Base-by-base conservation (phyloP, 2,329 filamentous ascomycete genomes). In the Parastagonospora nodorum region DNA sequence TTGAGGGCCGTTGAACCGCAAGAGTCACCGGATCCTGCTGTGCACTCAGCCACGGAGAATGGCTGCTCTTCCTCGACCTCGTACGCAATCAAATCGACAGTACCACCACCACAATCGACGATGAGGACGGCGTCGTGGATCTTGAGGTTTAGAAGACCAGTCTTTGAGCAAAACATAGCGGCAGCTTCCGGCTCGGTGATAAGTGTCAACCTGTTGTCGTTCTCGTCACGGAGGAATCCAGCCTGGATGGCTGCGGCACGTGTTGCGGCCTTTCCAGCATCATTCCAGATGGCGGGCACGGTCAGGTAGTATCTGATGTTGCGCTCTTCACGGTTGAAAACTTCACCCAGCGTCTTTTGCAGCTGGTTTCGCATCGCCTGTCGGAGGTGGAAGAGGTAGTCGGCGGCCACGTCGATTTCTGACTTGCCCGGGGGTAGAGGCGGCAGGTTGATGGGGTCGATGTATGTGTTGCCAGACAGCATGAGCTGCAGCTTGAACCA, bases 401-500 rank as follows among this genome's bases (percentile, higher is more conserved):
- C 94, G 74, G 94, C 94, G n/a, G 94, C 93, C 44, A 97, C 94
- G 77, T 99, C 94, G 76, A 97, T 96, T 78, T 97, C 94, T 24
- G 93, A 97, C 81, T 97, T 97, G 76, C 94, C 94, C 39, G 93
- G 92, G 41, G 94, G 94, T 73, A 97, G 89, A 59, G 94, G 94
- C 41, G 94, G 94, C 61, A 99, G 85, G 83, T 97, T 97, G 80
- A 97, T 97, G 56, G 94, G 94, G 75, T 97, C 94, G 72, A 97
- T 97, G 76, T 97, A 97, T 38, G 94, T 97, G 82, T 97, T 97
- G 58, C 94, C 94, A 53, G 92, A 97, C 57, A 97, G 84, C 94
- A 97, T 97, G 50, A 99, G 86, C 79, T 99, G 94, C 63, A 99
- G 84, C 82, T 97, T 97, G 84, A 99, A 97, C 94, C 94, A 99